Percentiles rank a stretch among this genome's conserved stretches.
Conservation (phyloP, 129 eudicot genomes). For the Lactuca saligna region DNA sequence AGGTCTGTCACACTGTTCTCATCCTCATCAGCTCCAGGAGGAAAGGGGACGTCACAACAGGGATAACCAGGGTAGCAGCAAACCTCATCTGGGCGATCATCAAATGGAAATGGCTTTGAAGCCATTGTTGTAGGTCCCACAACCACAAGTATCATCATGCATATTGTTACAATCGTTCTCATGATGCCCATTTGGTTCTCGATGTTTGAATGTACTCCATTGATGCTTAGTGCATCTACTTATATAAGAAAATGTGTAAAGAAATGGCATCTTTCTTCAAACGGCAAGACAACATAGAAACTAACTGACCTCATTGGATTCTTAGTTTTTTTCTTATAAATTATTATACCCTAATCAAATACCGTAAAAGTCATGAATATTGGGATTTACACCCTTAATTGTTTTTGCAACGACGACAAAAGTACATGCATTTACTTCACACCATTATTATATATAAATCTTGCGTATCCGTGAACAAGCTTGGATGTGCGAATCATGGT, state of each 20-base stretch:
- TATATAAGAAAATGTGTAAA: constrained; percentile 17
- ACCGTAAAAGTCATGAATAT: too few species aligned
- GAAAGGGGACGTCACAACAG: constrained; percentile 24
- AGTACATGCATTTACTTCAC: too few species aligned
- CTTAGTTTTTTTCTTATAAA: constrained; percentile 1
- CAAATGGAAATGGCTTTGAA: constrained; percentile 32
- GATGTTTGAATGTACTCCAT: constrained; percentile 1
- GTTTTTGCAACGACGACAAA: too few species aligned
- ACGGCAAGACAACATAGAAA: constrained; percentile 24
- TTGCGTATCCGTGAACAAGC: too few species aligned
- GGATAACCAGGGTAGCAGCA: constrained; percentile 39
- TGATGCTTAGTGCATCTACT: constrained; percentile 9
- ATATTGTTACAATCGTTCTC: constrained; percentile 13
- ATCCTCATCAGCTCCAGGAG: constrained; percentile 18
- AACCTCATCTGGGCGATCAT: constrained; percentile 35
- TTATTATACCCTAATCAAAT: neutral
- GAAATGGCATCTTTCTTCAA: constrained; percentile 15
- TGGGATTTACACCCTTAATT: too few species aligned
- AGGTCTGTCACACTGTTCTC: neutral
- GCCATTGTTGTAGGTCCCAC: constrained; percentile 27
- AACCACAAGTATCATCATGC: constrained; percentile 27
- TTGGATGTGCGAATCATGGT: too few species aligned
- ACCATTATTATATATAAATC: too few species aligned
- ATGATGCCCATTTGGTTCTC: constrained; percentile 24
- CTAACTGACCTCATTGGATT: neutral